These are phyloP conservation scores for Musa troglodytarum DNA, from an alignment of 176 grass and related monocot genomes.

Conservation along the genomic window DNA sequence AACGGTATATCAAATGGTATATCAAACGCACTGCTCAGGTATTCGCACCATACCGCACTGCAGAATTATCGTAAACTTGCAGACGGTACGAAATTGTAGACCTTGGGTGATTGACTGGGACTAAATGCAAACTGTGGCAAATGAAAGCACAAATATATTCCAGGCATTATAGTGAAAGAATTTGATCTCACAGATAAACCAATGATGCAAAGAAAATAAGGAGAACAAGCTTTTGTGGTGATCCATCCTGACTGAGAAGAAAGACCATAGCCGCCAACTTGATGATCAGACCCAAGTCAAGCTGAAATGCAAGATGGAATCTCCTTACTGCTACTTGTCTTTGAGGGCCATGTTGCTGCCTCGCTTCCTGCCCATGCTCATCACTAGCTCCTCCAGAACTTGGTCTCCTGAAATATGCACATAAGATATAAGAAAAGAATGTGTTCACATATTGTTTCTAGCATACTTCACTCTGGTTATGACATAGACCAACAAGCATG, in stretches of 20 bases:
- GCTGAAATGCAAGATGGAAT: constrained; percentile 84
- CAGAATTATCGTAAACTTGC: too few species aligned
- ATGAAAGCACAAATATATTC: neutral
- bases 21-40: too few species aligned
- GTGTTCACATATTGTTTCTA: neutral
- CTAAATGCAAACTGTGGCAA: neutral
- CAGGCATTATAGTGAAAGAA: neutral
- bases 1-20: too few species aligned
- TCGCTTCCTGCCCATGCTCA: constrained; percentile 44
- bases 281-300: constrained; percentile 72
- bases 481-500: neutral
- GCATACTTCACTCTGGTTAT: neutral
- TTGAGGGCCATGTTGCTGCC: constrained; percentile 62
- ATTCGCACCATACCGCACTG: too few species aligned
- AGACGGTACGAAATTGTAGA: too few species aligned
- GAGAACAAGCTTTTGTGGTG: constrained; percentile 69
- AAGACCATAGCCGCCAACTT: constrained; percentile 90
- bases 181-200: constrained; percentile 69
- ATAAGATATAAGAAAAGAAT: neutral
- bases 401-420: constrained; percentile 42
- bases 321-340: constrained; percentile 88
- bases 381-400: constrained; percentile 29
- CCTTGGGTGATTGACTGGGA: too few species aligned
- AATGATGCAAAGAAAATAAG: constrained; percentile 68
- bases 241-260: constrained; percentile 83